These are phyloP conservation scores for Saccharum hybrid DNA, from an alignment of 202 grass and related monocot species.

Conservation along the genomic window DNA sequence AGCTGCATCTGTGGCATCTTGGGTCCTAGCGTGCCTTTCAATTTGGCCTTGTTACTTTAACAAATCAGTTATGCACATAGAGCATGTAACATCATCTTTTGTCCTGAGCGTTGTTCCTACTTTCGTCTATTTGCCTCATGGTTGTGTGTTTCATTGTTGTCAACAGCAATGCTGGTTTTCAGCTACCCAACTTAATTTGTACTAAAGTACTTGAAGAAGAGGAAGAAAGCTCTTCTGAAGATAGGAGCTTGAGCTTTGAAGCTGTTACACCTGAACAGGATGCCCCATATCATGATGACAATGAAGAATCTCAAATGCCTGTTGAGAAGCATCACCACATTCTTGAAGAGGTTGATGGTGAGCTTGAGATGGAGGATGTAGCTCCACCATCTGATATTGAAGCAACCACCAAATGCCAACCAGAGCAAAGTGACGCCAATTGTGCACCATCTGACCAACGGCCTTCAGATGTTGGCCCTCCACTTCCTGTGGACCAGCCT, in stretches of 20 bases:
- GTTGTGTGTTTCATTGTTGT: conserved; percentile 39
- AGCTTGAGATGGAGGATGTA: conserved; percentile 99
- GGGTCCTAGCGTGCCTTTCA: background rate
- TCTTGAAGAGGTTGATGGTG: conserved; percentile 93
- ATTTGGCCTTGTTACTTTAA: conserved; percentile 27
- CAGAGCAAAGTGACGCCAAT: conserved; percentile 44
- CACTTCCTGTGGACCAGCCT: conserved; percentile 73
- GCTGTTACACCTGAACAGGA: conserved; percentile 91
- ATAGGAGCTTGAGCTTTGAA: conserved; percentile 91
- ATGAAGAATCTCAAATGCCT: conserved; percentile 51
- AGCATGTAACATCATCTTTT: conserved; percentile 32
- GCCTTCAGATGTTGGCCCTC: conserved; percentile 54
- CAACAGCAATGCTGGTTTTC: conserved; percentile 92
- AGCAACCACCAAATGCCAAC: conserved; percentile 32
- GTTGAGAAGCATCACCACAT: conserved; percentile 73
- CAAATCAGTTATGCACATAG: conserved; percentile 28
- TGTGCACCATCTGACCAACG: conserved; percentile 26
- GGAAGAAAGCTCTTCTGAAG: conserved; percentile 78
- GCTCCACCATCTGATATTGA: conserved; percentile 66
- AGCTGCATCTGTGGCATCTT: background rate
- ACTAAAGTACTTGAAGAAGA: conserved; percentile 86
- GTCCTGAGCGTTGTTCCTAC: background rate
- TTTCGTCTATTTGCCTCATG: conserved; percentile 16
- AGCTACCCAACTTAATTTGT: conserved; percentile 72
- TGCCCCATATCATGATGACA: conserved; percentile 50